Evolutionary conservation across 495 filamentous ascomycete species (phyloP).

Genomic region (Gamarada debralockiae): DNA sequence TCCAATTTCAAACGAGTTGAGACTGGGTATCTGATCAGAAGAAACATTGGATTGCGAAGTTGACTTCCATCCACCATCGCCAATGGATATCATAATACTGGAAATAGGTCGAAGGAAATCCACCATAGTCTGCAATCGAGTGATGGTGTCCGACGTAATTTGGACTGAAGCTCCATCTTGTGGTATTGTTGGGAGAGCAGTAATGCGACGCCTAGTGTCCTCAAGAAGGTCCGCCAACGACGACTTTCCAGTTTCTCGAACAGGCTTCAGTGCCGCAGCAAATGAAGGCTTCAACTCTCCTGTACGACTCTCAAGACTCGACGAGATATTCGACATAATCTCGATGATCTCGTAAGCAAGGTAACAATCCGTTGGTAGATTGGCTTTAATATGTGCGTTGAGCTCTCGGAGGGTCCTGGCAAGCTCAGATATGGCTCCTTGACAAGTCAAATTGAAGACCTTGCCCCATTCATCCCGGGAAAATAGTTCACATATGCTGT

Average conservation of each 20-base stretch:
- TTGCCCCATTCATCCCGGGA: slow-evolving; percentile 76
- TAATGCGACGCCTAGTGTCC: slow-evolving; percentile 71
- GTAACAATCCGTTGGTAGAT: slow-evolving; percentile 90
- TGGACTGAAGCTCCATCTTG: slow-evolving; percentile 75
- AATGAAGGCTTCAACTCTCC: slow-evolving; percentile 82
- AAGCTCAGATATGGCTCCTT: slow-evolving; percentile 72
- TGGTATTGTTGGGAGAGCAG: slow-evolving; percentile 60
- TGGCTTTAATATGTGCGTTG: slow-evolving; percentile 80
- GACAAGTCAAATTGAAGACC: slow-evolving; percentile 73
- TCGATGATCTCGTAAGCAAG: slow-evolving; percentile 95
- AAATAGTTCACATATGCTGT: slow-evolving; percentile 81
- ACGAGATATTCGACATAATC: slow-evolving; percentile 77
- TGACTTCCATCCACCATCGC: slow-evolving; percentile 85
- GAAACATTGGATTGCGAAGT: slow-evolving; percentile 43
- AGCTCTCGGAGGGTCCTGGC: slow-evolving; percentile 83
- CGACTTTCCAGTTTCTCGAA: slow-evolving; percentile 85
- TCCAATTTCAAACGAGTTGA: slow-evolving; percentile 79
- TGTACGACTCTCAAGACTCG: slow-evolving; percentile 73
- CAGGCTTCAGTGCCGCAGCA: slow-evolving; percentile 79
- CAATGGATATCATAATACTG: slow-evolving; percentile 85
- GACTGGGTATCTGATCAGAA: slow-evolving; percentile 61
- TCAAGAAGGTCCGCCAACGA: slow-evolving; percentile 83
- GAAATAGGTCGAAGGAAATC: slow-evolving; percentile 83
- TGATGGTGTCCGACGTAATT: slow-evolving; percentile 81
- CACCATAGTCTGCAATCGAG: slow-evolving; percentile 78